phyloP scores from a whole-genome alignment of 2,329 filamentous ascomycete species.

The Lecanosticta acicola region DNA sequence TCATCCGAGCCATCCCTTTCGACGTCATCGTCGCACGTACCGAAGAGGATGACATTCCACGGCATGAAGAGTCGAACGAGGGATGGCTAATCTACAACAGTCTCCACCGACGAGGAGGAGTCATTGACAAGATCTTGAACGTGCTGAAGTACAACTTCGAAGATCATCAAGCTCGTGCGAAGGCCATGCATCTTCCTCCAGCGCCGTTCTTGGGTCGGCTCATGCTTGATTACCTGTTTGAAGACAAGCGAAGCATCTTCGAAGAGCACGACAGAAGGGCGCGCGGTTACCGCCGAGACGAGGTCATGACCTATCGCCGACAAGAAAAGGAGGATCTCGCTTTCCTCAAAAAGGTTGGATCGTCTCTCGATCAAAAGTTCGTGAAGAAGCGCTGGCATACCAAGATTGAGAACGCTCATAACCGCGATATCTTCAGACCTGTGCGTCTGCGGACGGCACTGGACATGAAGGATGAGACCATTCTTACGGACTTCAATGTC shows the following conservation, averaged over 20 bases:
- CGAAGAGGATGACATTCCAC: slow-evolving; percentile 6
- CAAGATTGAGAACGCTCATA: slow-evolving; percentile 7
- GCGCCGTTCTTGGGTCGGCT: slow-evolving; percentile 13
- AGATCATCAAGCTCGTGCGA: not conserved
- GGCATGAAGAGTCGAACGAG: slow-evolving; percentile 5
- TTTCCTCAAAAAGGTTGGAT: slow-evolving; percentile 1
- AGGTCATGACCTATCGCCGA: slow-evolving; percentile 1
- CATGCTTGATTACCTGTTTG: slow-evolving; percentile 22
- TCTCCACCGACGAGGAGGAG: slow-evolving; percentile 6
- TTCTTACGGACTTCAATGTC: slow-evolving; percentile 10
- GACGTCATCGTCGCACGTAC: slow-evolving; percentile 14
- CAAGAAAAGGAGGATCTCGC: slow-evolving; percentile 6
- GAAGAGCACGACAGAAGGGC: slow-evolving; percentile 8
- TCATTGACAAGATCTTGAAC: slow-evolving; percentile 16
- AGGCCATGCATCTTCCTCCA: slow-evolving; percentile 8
- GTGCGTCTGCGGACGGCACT: slow-evolving; percentile 6
- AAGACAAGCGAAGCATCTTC: slow-evolving; percentile 13
- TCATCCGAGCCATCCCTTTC: slow-evolving; percentile 12
- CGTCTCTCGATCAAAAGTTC: slow-evolving; percentile 5
- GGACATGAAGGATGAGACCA: slow-evolving; percentile 1
- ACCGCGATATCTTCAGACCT: slow-evolving; percentile 3
- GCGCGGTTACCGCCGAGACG: too few species aligned
- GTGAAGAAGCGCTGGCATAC: slow-evolving; percentile 9
- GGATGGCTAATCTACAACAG: slow-evolving; percentile 15
- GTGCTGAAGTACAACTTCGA: slow-evolving; percentile 13